These are phyloP conservation scores for Paraurostyla sp. DNA, from an alignment of 73 alveolate species.

Conservation along the genomic window DNA sequence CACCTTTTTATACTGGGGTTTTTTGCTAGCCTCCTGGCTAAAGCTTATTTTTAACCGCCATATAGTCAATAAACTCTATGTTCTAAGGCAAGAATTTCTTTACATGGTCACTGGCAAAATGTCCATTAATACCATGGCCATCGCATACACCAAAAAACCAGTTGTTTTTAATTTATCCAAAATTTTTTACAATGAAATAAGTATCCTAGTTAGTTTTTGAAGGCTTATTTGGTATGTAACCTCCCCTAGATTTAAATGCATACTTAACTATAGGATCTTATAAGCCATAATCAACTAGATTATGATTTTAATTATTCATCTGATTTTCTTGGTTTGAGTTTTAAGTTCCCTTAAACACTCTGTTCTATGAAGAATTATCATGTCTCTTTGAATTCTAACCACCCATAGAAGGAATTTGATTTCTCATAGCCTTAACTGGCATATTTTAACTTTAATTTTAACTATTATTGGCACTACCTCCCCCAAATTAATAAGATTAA, in stretches of 20 bases:
- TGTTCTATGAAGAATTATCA: background rate
- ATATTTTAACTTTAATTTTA: background rate
- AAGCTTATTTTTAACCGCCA: slow-evolving; percentile 52
- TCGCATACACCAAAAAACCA: slow-evolving; percentile 81
- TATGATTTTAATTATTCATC: background rate
- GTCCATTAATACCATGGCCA: slow-evolving; percentile 93
- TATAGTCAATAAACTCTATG: slow-evolving; percentile 36
- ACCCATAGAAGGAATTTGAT: background rate
- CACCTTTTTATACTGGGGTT: slow-evolving; percentile 15
- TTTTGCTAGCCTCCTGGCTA: background rate
- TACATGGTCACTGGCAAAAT: slow-evolving; percentile 70
- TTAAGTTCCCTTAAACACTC: too few species aligned
- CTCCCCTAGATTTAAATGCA: slow-evolving; percentile 59
- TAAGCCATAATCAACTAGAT: background rate
- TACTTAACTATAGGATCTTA: slow-evolving; percentile 55
- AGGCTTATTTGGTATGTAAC: slow-evolving; percentile 70
- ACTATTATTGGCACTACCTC: too few species aligned
- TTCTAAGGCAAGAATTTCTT: slow-evolving; percentile 62
- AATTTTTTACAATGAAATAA: slow-evolving; percentile 58
- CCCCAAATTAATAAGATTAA: background rate
- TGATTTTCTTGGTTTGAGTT: background rate
- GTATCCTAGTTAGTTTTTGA: slow-evolving; percentile 71
- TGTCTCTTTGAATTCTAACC: background rate
- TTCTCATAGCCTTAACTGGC: background rate
- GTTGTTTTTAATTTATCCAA: slow-evolving; percentile 55